Evolutionary conservation across 2,329 filamentous ascomycete species (phyloP), one percentile per base, ranked within the genome.

Genomic region (Chalaropsis ovoidea): DNA sequence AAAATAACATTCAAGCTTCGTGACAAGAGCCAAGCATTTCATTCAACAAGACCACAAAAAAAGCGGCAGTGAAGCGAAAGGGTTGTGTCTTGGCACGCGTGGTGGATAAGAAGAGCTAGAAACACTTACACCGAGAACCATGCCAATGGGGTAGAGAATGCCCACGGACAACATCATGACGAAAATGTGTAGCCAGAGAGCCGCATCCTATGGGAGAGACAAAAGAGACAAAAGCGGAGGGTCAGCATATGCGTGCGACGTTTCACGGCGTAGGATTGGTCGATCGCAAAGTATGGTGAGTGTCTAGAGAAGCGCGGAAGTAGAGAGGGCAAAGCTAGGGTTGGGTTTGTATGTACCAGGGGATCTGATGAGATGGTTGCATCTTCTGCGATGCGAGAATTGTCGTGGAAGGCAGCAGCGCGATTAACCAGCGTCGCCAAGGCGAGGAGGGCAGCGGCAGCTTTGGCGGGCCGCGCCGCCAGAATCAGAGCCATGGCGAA

Each of bases 171-270:
- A 73, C 74, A 86, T 87, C 81, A 96, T 92, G 58, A 95, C 76
- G 68, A 96, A 81, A 72, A 99, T 97, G 76, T 99, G 94, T 70
- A 87, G 81, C 94, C 94, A 99, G 83, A 99, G 76, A 71, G 86
- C 90, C 52, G 86, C 82, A 75, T 97, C 94, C 82, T 86, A 15
- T 17, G 19, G 15, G 35, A 56, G 11, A 41, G 17, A 4, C 19
- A 24, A 41, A 39, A 64, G 19, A 24, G 42, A 62, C 22, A 49
- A 3, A 62, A 31, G 1, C n/a, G 10, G 22, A 35, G 63, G 19
- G 27, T 62, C 6, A 47, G 41, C n/a, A 58, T 58, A 39, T 64
- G 24, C 43, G 49, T 64, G 24, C 43, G 43, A 49, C 41, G 45
- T 58, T 58, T 39, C 54, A 58, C 54, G 10, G 52, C 13, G 5